Evolutionary conservation across 2,329 filamentous ascomycete species (phyloP).

Genomic region (Aspergillus sp.): DNA sequence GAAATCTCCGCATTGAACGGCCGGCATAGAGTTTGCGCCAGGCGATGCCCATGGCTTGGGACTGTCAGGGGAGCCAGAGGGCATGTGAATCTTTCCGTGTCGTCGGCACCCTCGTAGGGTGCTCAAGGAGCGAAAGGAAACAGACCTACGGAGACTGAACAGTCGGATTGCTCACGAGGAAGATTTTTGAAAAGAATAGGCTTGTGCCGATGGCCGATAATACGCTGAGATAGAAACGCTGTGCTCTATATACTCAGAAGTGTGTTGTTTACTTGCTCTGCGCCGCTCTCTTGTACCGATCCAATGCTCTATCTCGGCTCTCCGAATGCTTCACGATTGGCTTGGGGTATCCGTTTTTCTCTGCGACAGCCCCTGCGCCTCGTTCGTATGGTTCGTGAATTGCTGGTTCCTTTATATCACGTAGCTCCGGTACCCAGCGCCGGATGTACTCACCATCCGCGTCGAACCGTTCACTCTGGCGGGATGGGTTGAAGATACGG

Average conservation of each 20-base stretch:
- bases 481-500: slow-evolving; percentile 76
- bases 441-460: slow-evolving; percentile 70
- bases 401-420: slow-evolving; percentile 55
- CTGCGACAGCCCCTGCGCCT: slow-evolving; percentile 53
- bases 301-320: slow-evolving; percentile 60
- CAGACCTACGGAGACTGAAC: too few species aligned
- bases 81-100: too few species aligned
- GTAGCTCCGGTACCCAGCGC: slow-evolving; percentile 73
- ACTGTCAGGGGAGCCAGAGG: neutral
- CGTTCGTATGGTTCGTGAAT: slow-evolving; percentile 75
- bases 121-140: too few species aligned
- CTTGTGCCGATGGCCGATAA: neutral
- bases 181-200: too few species aligned
- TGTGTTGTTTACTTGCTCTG: slow-evolving; percentile 2
- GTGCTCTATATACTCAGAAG: neutral
- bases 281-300: slow-evolving; percentile 59
- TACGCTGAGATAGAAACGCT: neutral
- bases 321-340: slow-evolving; percentile 69
- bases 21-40: neutral
- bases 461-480: slow-evolving; percentile 85
- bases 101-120: too few species aligned
- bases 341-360: slow-evolving; percentile 64
- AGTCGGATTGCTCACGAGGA: too few species aligned
- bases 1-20: slow-evolving; percentile 4
- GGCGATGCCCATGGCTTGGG: neutral